phyloP scores from a whole-genome alignment of 2,329 filamentous ascomycete species.

The Clathrospora elynae region DNA sequence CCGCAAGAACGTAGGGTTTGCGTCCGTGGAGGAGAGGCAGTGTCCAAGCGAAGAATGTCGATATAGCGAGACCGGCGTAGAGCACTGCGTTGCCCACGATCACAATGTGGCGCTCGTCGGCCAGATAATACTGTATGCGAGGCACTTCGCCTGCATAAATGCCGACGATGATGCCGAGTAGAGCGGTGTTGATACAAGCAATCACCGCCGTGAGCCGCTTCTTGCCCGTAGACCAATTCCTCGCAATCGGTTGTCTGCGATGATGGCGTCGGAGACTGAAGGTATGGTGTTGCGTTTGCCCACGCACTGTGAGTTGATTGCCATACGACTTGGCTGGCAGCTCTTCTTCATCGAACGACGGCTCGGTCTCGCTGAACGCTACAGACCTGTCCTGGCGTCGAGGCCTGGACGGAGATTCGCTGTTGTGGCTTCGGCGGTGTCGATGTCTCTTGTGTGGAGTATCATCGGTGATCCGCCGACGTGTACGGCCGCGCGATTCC shows the following conservation, averaged over 20 bases:
- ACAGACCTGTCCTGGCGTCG: slow-evolving; percentile 13
- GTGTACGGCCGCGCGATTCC: slow-evolving; percentile 33
- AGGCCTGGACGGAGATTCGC: slow-evolving; percentile 9
- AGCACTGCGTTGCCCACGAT: slow-evolving; percentile 76
- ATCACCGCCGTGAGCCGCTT: slow-evolving; percentile 72
- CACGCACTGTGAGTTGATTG: slow-evolving; percentile 26
- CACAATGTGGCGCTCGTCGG: slow-evolving; percentile 68
- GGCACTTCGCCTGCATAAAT: slow-evolving; percentile 79
- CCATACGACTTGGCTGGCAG: slow-evolving; percentile 20
- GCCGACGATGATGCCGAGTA: slow-evolving; percentile 72
- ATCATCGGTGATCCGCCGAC: slow-evolving; percentile 13
- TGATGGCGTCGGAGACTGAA: slow-evolving; percentile 54
- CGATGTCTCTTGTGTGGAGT: slow-evolving; percentile 4
- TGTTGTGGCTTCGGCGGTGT: slow-evolving; percentile 18
- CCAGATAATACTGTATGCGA: slow-evolving; percentile 77
- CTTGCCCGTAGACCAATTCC: slow-evolving; percentile 70
- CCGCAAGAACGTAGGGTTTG: slow-evolving; percentile 74
- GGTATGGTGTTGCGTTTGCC: slow-evolving; percentile 40
- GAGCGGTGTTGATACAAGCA: slow-evolving; percentile 73
- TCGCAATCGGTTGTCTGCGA: slow-evolving; percentile 68
- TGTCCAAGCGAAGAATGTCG: slow-evolving; percentile 74
- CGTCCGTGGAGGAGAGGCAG: slow-evolving; percentile 75
- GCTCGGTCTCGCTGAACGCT: slow-evolving; percentile 16
- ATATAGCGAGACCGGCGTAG: slow-evolving; percentile 71
- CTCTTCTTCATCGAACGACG: slow-evolving; percentile 29